Base-by-base conservation (phyloP, 805 yeast species). In the Pachysolen tannophilus region DNA sequence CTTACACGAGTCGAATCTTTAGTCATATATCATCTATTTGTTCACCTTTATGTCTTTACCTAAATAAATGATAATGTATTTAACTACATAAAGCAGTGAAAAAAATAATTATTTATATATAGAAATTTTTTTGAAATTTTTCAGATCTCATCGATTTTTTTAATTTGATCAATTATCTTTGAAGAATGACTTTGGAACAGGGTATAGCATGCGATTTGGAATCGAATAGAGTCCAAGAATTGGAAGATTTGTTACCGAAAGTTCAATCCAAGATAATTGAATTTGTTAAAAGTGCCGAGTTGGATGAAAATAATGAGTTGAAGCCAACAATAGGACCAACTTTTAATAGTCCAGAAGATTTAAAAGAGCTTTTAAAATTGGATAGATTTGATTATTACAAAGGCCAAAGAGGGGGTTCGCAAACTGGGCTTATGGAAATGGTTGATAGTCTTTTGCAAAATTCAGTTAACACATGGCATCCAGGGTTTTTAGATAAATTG, bases 391-490 rank as follows among this genome's bases (percentile, higher is more conserved):
- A 29, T 21, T 33, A 25, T 5, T 50, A 50, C 5, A 45, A 51
- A 19, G 73, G 69, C 8, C 59, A 60, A 28, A 63, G 67, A 1
- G 41, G 54, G 4, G 56, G 61, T 20, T 11, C 26, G 13, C 10
- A 23, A 11, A 23, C 13, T 11, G 26, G 26, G 5, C 13, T 23
- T 19, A 13, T 10, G 16, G 19, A 5, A 8, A 71, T 70, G 6
- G 63, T 83, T 5, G 50, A 49, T 2, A 60, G 69, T 3, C 67
- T 81, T 35, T 78, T 84, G 42, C 57, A 70, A 32, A 70, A 78
- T 47, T 80, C 90, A 0, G 85, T 82, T 27, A 82, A 78, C 34
- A 85, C 94, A 0, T 85, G 94, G 94, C 82, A 81, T 50, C 80
- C 84, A 0, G 94, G 94, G 1, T 84, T 84, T 49, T 57, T 84